Base-by-base conservation (phyloP, 495 filamentous ascomycete species). In the Penicillium alfredii region DNA sequence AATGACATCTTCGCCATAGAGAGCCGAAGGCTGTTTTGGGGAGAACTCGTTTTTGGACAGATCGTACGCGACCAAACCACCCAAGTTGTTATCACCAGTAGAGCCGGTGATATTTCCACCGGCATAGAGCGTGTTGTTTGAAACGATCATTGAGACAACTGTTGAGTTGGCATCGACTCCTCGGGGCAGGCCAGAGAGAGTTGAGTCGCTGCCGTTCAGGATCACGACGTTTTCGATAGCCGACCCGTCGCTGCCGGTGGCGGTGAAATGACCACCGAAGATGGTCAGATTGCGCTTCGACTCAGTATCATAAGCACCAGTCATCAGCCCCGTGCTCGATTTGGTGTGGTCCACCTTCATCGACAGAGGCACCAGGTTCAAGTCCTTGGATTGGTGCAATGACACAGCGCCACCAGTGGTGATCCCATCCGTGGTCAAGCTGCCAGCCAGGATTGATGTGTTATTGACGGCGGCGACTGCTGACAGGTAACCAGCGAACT, bases 251-350 rank as follows among this genome's bases (percentile, higher is more conserved):
- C 69, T 77, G 15, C 73, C 75, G 10, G 66, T 78, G 3, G 86
- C 79, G 20, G 72, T 75, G 56, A 99, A 99, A 44, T 88, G 85
- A 2, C 92, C 92, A 37, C 84, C 93, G 24, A 96, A 67, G 17
- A 96, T 75, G 4, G 93, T 97, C 17, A 90, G 63, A 50, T 97
- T 95, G 35, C 77, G 72, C 24, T 64, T 68, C 34, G 74, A 78
- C 18, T 66, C 64, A 10, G 67, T 70, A 53, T 95, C 86, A 56
- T 90, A 94, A 4, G 76, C 65, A 12, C 89, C 93, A 9, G 81
- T 75, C 15, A 81, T 71, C 13, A 88, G 77, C 32, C 86, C 88
- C 26, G 72, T 66, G 38, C 64, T 77, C 30, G 64, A 66, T 4
- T 64, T 58, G 30, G 53, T 56, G n/a, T 68, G 58, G 25, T 76